Evolutionary conservation across 2,329 filamentous ascomycete species (phyloP).

Genomic region (Xylariaceae sp.): DNA sequence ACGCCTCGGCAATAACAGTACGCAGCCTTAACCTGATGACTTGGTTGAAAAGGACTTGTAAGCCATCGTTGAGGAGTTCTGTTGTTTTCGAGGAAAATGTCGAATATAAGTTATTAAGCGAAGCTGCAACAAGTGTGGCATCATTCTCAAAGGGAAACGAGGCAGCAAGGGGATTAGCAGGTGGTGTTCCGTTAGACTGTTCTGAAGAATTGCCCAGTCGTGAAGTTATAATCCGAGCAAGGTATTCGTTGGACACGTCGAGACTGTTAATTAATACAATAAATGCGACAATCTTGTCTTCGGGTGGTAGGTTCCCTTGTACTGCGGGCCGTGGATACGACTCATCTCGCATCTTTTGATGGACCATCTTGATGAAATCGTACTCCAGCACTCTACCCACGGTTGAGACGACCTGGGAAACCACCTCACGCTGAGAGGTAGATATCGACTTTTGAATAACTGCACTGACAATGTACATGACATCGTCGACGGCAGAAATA

Average conservation of each 20-base stretch:
- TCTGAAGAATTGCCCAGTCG: constrained; percentile 49
- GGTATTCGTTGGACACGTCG: constrained; percentile 86
- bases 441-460: constrained; percentile 81
- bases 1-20: constrained; percentile 79
- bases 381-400: constrained; percentile 74
- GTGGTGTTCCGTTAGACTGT: constrained; percentile 32
- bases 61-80: constrained; percentile 77
- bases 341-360: constrained; percentile 96
- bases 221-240: constrained; percentile 74
- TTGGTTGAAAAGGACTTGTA: constrained; percentile 80
- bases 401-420: constrained; percentile 71
- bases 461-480: constrained; percentile 98
- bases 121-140: constrained; percentile 59
- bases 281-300: constrained; percentile 83
- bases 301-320: constrained; percentile 76
- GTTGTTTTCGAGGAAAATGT: constrained; percentile 72
- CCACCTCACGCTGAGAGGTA: constrained; percentile 75
- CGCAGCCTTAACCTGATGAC: constrained; percentile 81
- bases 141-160: constrained; percentile 80
- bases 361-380: constrained; percentile 95
- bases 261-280: constrained; percentile 93
- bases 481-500: constrained; percentile 91
- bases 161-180: constrained; percentile 47
- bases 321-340: constrained; percentile 77
- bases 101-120: constrained; percentile 62